phyloP scores from a whole-genome alignment of 305 asterid species.

The Solanum hybrid region DNA sequence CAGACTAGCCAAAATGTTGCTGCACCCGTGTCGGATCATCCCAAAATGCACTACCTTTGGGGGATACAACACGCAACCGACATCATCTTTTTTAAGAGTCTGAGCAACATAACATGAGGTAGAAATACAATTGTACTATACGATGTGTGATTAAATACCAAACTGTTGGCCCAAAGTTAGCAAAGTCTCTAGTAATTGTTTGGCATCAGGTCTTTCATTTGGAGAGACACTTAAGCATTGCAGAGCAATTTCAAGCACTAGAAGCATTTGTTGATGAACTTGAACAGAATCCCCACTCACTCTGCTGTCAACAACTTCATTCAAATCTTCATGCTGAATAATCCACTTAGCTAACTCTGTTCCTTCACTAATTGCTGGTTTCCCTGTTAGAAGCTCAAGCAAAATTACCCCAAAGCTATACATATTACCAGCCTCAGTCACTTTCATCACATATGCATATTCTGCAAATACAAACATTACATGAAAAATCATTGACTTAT shows the following conservation, averaged over 20 bases:
- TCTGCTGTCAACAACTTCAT: constrained; percentile 3
- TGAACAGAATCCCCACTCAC: not conserved
- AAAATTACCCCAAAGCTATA: constrained; percentile 6
- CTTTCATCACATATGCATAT: constrained; percentile 5
- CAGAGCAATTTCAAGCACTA: not conserved
- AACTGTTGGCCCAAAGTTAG: not conserved
- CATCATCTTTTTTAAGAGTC: not conserved
- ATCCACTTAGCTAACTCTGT: not conserved
- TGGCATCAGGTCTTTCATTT: constrained; percentile 1
- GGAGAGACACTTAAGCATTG: not conserved
- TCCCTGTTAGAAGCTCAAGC: constrained; percentile 3
- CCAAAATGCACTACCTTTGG: not conserved
- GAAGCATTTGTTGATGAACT: constrained; percentile 5
- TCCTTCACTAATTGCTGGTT: constrained; percentile 6
- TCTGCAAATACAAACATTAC: not conserved
- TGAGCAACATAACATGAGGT: not conserved
- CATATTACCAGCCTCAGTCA: constrained; percentile 2
- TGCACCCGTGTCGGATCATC: not conserved
- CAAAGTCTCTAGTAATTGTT: not conserved
- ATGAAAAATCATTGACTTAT: not conserved
- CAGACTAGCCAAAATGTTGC: not conserved
- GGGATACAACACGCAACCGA: not conserved
- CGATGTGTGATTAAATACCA: not conserved
- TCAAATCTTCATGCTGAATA: not conserved
- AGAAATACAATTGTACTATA: not conserved